phyloP scores from a whole-genome alignment of 441 rosid species.

The Gossypium trilobum region DNA sequence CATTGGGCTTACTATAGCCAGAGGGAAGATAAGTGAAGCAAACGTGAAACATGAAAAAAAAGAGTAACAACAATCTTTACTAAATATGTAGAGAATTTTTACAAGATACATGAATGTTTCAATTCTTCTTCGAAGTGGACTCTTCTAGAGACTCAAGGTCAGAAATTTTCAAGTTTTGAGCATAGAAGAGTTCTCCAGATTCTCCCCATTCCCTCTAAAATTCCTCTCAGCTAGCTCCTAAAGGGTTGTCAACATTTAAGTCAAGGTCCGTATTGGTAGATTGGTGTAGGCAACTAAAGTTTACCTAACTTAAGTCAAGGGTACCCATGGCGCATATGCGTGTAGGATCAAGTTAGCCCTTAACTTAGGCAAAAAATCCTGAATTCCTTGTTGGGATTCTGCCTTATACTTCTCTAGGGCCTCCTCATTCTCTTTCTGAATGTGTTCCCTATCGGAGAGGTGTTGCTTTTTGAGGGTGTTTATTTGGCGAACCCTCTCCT shows the following conservation, averaged over 20 bases:
- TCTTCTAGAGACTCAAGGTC: background rate
- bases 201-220: background rate
- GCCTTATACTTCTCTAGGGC: background rate
- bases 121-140: background rate
- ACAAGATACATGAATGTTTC: background rate
- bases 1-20: background rate
- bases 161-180: background rate
- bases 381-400: background rate
- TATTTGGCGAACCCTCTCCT: background rate
- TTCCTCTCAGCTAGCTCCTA: background rate
- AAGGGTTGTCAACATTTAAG: background rate
- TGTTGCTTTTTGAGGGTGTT: background rate
- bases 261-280: background rate
- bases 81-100: background rate
- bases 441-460: background rate
- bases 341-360: background rate
- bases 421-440: background rate
- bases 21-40: background rate
- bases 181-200: background rate
- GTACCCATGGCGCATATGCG: background rate
- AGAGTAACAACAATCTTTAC: background rate
- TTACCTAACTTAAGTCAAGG: background rate
- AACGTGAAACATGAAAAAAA: background rate
- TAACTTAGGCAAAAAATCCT: background rate
- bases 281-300: background rate